A percentile compares a stretch with the other conserved stretches of the same genome.
These are phyloP conservation scores for Gossypium thurberi DNA, from an alignment of 345 rosid species.

Conservation along the genomic window DNA sequence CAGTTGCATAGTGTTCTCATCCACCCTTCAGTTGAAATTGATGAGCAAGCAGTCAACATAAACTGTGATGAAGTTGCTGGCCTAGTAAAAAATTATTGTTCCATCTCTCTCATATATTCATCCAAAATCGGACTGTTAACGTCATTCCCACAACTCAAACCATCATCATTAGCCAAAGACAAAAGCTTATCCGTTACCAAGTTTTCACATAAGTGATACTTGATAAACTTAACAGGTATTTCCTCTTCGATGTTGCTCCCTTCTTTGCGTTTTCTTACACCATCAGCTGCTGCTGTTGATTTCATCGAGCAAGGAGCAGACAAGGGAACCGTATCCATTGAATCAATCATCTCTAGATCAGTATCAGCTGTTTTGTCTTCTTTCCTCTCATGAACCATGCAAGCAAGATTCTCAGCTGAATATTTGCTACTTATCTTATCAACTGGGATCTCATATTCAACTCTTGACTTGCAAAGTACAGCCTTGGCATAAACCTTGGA, in stretches of 20 bases:
- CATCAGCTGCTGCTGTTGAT: slow-evolving; percentile 18
- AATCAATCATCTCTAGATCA: slow-evolving; percentile 22
- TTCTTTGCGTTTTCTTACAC: slow-evolving; percentile 67
- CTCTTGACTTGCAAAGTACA: slow-evolving; percentile 30
- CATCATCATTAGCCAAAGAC: slow-evolving; percentile 19
- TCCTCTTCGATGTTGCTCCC: slow-evolving; percentile 34
- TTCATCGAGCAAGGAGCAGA: slow-evolving; percentile 18
- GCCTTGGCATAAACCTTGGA: slow-evolving; percentile 45
- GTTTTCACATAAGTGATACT: slow-evolving; percentile 30
- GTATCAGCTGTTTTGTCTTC: slow-evolving; percentile 13
- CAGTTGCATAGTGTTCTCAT: neutral
- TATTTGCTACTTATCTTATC: slow-evolving; percentile 18
- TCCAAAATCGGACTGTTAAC: slow-evolving; percentile 26
- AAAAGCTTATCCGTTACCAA: slow-evolving; percentile 16
- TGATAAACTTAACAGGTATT: slow-evolving; percentile 39
- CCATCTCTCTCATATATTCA: slow-evolving; percentile 30
- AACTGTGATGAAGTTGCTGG: neutral
- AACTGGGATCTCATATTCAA: slow-evolving; percentile 24
- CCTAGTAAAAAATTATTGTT: slow-evolving; percentile 13
- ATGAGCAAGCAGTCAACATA: neutral
- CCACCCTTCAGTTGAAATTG: neutral
- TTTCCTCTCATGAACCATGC: slow-evolving; percentile 4
- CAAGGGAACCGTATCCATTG: slow-evolving; percentile 1
- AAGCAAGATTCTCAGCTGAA: slow-evolving; percentile 8
- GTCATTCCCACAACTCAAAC: slow-evolving; percentile 36